Evolutionary conservation across 1,284 basidiomycete genomes (phyloP), one percentile per base, ranked within the genome.

Genomic region (Boletus semigastroideus): DNA sequence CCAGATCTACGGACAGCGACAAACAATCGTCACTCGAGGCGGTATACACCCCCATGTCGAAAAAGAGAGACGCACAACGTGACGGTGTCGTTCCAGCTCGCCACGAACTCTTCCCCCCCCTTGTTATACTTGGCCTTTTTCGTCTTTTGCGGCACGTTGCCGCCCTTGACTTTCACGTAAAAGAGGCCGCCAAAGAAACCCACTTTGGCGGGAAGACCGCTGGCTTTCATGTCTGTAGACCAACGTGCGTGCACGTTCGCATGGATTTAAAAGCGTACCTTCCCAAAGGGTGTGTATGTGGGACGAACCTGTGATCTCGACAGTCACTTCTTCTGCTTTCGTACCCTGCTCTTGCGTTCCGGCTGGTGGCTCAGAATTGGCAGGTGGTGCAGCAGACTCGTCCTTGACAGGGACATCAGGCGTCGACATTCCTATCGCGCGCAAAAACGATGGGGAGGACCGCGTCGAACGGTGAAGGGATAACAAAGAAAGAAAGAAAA

Each of bases 191-290:
- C 45, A 16, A 66, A 70, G 36, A 66, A 17, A 25, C 65, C 65
- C 17, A 66, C 51, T 61, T 66, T 70, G 17, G 67, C 56, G 25
- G 65, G 65, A 13, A 66, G 57, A 40, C 68, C 68, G 34, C 65
- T 70, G 19, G 65, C 65, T 48, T 65, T 70, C 57, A 66, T 66
- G 53, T 59, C 65, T 66, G 41, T 39, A 25, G 25, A 25, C 20
- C 10, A 20, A 20, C 17, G 9, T 8, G 22, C 22, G 22, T 5
- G 22, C 22, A 7, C 25, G 25, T 25, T n/a, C 9, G n/a, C 12
- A 20, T 17, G 12, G 17, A 17, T 20, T 25, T 25, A 7, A 25
- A 25, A 11, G n/a, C n/a, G n/a, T n/a, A n/a, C n/a, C n/a, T n/a
- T n/a, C n/a, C 5, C 11, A 20, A 20, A 3, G n/a, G 13, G 37